Evolutionary conservation across 768 basidiomycete genomes (phyloP).

Genomic region (Pholiota conissans): DNA sequence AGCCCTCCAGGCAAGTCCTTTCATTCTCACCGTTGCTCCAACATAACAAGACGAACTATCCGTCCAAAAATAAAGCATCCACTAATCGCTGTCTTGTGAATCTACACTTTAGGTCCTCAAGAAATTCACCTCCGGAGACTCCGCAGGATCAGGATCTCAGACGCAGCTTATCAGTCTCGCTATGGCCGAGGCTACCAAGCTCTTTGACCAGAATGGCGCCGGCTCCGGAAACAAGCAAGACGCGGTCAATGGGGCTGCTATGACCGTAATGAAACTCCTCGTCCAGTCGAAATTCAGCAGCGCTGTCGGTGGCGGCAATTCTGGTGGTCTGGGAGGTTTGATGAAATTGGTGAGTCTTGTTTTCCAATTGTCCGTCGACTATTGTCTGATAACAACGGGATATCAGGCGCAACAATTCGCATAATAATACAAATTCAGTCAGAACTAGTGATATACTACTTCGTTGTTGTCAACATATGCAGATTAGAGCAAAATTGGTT

Average conservation of each 20-base stretch:
- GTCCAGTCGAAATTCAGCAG: conserved; percentile 64
- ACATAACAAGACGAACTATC: background rate
- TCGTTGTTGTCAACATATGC: too few species aligned
- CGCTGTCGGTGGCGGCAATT: conserved; percentile 59
- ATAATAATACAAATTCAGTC: too few species aligned
- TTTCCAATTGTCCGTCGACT: background rate
- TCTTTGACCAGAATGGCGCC: conserved; percentile 72
- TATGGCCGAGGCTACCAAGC: conserved; percentile 77
- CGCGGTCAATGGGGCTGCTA: conserved; percentile 80
- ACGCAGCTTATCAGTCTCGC: conserved; percentile 81
- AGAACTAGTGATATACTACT: too few species aligned
- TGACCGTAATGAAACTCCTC: conserved; percentile 83
- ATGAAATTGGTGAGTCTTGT: conserved; percentile 57
- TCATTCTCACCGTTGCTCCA: background rate
- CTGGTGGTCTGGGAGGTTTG: conserved; percentile 66
- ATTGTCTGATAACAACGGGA: background rate
- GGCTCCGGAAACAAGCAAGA: conserved; percentile 77
- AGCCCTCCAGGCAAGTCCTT: conserved; percentile 57
- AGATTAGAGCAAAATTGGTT: too few species aligned
- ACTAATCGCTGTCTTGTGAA: background rate
- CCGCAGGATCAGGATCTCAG: conserved; percentile 42
- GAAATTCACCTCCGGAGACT: conserved; percentile 59
- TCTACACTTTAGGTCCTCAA: conserved; percentile 51
- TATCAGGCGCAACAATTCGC: conserved; percentile 3
- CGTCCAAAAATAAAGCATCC: background rate